These are phyloP conservation scores for Boletellus emodensis DNA, from an alignment of 768 basidiomycete species.

Conservation along the genomic window DNA sequence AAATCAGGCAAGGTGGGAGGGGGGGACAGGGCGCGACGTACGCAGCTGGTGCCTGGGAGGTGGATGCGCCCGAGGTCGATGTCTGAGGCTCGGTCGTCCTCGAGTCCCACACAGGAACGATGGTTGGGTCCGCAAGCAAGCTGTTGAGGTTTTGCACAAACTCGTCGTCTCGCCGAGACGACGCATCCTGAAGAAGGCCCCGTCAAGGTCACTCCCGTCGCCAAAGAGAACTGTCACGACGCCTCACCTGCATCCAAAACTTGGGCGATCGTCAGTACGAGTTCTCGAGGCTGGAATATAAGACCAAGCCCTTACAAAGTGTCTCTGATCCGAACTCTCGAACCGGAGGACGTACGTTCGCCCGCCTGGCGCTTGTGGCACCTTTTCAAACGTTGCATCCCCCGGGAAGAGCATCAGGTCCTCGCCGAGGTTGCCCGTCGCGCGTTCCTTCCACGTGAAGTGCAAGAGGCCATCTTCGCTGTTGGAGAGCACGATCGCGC, in stretches of 20 bases:
- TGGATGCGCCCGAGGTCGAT: slow-evolving; percentile 33
- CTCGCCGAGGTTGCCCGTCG: slow-evolving; percentile 58
- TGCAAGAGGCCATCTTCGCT: slow-evolving; percentile 76
- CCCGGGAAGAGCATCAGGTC: slow-evolving; percentile 86
- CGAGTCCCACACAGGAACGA: slow-evolving; percentile 55
- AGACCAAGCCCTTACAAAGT: slow-evolving; percentile 61
- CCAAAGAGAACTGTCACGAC: neutral
- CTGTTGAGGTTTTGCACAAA: slow-evolving; percentile 71
- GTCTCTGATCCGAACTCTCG: slow-evolving; percentile 81
- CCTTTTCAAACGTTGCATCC: slow-evolving; percentile 78
- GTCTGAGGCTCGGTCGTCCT: slow-evolving; percentile 39
- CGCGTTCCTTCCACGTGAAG: slow-evolving; percentile 76
- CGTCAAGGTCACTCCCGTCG: neutral
- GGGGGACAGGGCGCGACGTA: slow-evolving; percentile 7
- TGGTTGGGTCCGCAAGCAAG: slow-evolving; percentile 63
- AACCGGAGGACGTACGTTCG: slow-evolving; percentile 88
- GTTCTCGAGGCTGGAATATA: neutral
- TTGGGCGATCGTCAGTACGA: slow-evolving; percentile 26
- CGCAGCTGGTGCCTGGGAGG: slow-evolving; percentile 34
- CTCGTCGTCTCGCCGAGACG: slow-evolving; percentile 63
- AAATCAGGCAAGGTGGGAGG: neutral
- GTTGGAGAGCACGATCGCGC: slow-evolving; percentile 63
- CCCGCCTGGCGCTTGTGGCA: slow-evolving; percentile 59
- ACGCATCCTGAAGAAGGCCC: slow-evolving; percentile 51
- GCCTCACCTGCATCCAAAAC: slow-evolving; percentile 84